These are phyloP conservation scores for Tuber borchii DNA, from an alignment of 495 filamentous ascomycete species.

Conservation along the genomic window DNA sequence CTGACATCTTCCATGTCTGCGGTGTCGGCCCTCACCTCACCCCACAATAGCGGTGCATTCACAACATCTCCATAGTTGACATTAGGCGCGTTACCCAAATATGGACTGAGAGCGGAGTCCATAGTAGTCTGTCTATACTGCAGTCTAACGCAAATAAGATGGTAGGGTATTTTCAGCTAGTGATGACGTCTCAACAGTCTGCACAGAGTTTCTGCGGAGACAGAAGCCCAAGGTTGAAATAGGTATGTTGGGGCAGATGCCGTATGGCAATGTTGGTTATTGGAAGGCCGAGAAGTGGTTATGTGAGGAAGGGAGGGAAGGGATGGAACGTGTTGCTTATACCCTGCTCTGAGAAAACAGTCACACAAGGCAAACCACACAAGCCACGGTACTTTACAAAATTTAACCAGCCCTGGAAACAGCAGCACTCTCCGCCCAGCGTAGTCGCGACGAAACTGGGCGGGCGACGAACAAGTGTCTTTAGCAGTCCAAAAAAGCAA, in stretches of 20 bases:
- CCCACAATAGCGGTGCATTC: neutral
- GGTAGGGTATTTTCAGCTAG: neutral
- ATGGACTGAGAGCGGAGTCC: neutral
- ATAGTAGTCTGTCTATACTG: neutral
- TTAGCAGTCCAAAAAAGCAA: neutral
- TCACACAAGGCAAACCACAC: neutral
- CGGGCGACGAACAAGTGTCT: neutral
- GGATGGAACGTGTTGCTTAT: neutral
- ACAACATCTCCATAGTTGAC: neutral
- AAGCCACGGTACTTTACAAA: neutral
- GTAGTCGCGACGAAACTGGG: neutral
- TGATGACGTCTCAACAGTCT: neutral
- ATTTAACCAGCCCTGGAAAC: neutral
- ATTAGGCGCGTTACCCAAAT: neutral
- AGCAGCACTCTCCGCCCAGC: neutral
- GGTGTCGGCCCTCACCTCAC: neutral
- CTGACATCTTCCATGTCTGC: neutral
- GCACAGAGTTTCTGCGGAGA: neutral
- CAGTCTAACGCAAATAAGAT: neutral
- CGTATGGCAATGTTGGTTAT: neutral
- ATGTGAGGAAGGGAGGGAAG: neutral
- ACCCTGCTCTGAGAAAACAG: neutral
- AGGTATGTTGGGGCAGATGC: neutral
- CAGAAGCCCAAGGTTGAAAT: neutral
- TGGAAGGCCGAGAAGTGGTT: neutral